Evolutionary conservation across 176 grass and related monocot species (phyloP), one percentile per base, ranked within the genome.

Genomic region (Aegilops longissima): DNA sequence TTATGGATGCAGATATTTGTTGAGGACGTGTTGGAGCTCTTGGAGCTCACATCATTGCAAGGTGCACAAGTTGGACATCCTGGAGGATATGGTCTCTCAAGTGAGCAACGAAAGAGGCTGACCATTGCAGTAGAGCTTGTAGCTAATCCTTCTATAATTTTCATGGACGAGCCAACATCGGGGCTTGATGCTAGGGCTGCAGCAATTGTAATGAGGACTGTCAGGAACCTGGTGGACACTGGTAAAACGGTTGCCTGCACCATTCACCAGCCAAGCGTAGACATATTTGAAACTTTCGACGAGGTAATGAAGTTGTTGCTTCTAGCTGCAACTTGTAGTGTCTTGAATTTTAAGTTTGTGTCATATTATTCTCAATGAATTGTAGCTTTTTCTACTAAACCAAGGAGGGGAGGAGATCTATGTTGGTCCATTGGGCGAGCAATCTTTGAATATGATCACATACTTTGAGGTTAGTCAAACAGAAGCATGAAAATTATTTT

Each of bases 51-150:
- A 75, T 84, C 82, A 33, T 45, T 84, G 70, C 9, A 14, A 31
- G 54, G 58, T 64, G n/a, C 24, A 31, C 71, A 47, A 14, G 56
- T 63, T 27, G 82, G 82, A 75, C 24, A 74, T 74, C 14, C 70
- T 84, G 70, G 82, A 75, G 54, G 36, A 11, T 74, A 21, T 44
- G 82, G 82, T 11, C 82, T 84, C 70, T 84, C 82, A 84, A 75
- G 24, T 33, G 82, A 84, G 54, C 82, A 84, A 47, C 52, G 36
- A 0, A 83, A 83, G 81, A 83, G 81, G 81, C 34, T 83, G 56
- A 83, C 67, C 51, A 83, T 83, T 83, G 81, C 81, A 40, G 81
- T 83, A 51, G 67, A 83, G 35, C 81, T 83, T 83, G 81, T 73
- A 29, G 69, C 81, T 54, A 83, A 83, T 61, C 81, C 81, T 83